Evolutionary conservation across 768 basidiomycete species (phyloP), one percentile per base, ranked within the genome.

Genomic region (Phaeotremella fagi): DNA sequence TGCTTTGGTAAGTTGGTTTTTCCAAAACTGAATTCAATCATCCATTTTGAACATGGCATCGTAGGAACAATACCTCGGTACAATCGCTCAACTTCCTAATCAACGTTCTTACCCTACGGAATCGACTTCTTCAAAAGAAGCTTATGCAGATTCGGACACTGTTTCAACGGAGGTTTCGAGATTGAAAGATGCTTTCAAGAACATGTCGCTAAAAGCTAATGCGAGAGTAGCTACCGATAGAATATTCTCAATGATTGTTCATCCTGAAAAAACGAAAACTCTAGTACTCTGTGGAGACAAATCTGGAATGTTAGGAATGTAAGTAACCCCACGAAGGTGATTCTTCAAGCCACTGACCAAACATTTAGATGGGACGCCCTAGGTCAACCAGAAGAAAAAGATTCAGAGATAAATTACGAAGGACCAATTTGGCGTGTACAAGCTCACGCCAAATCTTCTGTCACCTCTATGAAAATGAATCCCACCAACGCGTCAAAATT

Each of bases 201-300:
- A 56, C 6, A 62, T 75, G 54, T 49, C 44, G 7, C 50, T 75
- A 12, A 50, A 53, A n/a, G 57, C 61, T 3, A 66, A 70, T 43
- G 66, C 67, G 4, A 74, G 72, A 47, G 69, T 76, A 45, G 74
- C 71, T 11, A 51, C 64, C 0, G 76, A 77, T n/a, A 61, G 77
- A n/a, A 70, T 75, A 11, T 78, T 73, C 53, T 68, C 64, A 22
- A 73, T 78, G 60, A 55, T 59, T 3, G 69, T 76, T 0, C 77
- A 78, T 64, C 77, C 77, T 1, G 64, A 65, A 29, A 54, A 33
- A 29, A 66, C 44, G 23, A 74, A 71, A 59, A 73, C 59, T 18
- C 54, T 78, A 25, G 71, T 76, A 2, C 69, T 77, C 43, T 68
- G 68, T 1, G 76, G 75, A 12, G 76, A 76, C 42, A 76, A 76